phyloP scores from a whole-genome alignment of 176 grass and related monocot genomes.

The Oryza australiensis region DNA sequence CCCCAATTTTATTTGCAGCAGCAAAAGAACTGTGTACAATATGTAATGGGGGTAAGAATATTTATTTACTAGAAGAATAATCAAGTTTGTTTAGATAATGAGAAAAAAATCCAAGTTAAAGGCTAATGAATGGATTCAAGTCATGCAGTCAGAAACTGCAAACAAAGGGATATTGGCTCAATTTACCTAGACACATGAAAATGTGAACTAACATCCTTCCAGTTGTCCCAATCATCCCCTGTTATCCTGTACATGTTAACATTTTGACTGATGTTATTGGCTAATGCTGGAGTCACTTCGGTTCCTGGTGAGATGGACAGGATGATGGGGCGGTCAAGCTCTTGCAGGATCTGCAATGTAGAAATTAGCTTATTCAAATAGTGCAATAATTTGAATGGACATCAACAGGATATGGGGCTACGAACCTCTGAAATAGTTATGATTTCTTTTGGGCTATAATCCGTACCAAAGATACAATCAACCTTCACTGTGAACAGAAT shows the following conservation, averaged over 20 bases:
- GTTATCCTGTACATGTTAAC: constrained; percentile 94
- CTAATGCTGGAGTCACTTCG: constrained; percentile 60
- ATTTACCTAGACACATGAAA: constrained; percentile 75
- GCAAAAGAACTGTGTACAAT: constrained; percentile 62
- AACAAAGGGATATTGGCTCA: constrained; percentile 8
- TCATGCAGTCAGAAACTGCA: constrained; percentile 16
- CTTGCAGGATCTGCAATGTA: constrained; percentile 63
- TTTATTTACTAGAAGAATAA: constrained; percentile 12
- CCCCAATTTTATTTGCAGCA: constrained; percentile 69
- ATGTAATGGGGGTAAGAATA: constrained; percentile 17
- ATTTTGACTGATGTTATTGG: constrained; percentile 56
- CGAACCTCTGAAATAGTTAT: constrained; percentile 76
- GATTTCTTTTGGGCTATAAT: constrained; percentile 78
- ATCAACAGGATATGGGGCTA: background rate
- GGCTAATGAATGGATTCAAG: constrained; percentile 10
- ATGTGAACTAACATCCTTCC: constrained; percentile 79
- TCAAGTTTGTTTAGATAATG: background rate
- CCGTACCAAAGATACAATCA: constrained; percentile 88
- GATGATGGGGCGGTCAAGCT: constrained; percentile 68
- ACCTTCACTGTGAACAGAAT: constrained; percentile 69
- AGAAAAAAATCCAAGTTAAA: constrained; percentile 10
- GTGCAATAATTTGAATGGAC: constrained; percentile 7
- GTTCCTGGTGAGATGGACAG: constrained; percentile 83
- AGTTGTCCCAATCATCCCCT: constrained; percentile 88
- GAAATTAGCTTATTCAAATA: constrained; percentile 23